Conservation (phyloP, 306 rosid species). For the Cucurbita moschata region DNA sequence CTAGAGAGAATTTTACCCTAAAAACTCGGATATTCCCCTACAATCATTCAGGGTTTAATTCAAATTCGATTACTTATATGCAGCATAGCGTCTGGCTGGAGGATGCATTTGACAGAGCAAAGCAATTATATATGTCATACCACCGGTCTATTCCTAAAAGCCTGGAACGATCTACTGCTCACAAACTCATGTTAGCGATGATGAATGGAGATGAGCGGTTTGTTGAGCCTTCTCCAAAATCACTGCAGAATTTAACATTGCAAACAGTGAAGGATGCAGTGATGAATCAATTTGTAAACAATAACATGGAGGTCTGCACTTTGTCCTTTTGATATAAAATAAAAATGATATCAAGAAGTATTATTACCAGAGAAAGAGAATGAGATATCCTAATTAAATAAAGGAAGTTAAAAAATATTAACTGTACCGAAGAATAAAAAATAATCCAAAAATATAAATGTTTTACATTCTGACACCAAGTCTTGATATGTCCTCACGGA, state of each 20-base stretch:
- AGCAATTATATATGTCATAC: slow-evolving; percentile 82
- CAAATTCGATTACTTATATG: slow-evolving; percentile 19
- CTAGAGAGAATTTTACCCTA: not conserved
- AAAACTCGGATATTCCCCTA: not conserved
- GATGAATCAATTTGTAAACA: slow-evolving; percentile 82
- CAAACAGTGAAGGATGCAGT: slow-evolving; percentile 84
- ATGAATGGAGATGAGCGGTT: slow-evolving; percentile 88
- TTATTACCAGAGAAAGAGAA: not conserved
- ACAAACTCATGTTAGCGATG: slow-evolving; percentile 98
- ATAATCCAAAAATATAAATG: not conserved
- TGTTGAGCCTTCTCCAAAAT: slow-evolving; percentile 87
- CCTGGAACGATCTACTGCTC: slow-evolving; percentile 98
- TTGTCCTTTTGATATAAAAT: not conserved
- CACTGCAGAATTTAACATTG: slow-evolving; percentile 68
- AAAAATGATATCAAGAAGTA: not conserved
- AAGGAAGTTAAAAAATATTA: not conserved
- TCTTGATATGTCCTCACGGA: not conserved
- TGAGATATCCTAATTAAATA: not conserved
- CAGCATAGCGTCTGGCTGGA: slow-evolving; percentile 99
- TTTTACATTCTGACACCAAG: not conserved
- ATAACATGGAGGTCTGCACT: slow-evolving; percentile 83
- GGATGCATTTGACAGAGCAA: slow-evolving; percentile 94
- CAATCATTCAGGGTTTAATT: not conserved
- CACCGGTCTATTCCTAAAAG: slow-evolving; percentile 97
- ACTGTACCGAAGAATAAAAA: not conserved